phyloP scores from a whole-genome alignment of 768 basidiomycete genomes.

The Leccinum broughii region DNA sequence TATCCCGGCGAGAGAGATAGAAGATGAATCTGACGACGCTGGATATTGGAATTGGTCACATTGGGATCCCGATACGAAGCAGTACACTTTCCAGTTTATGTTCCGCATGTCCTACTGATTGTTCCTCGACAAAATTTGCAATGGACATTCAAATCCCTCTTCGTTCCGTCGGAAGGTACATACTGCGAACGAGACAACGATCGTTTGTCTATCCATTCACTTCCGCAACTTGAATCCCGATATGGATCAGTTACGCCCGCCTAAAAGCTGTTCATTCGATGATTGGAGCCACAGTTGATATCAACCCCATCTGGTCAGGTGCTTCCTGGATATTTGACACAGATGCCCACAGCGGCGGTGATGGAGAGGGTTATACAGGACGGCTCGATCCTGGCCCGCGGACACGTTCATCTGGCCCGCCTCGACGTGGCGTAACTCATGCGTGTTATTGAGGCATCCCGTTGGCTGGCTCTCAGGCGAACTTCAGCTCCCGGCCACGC shows the following conservation, averaged over 20 bases:
- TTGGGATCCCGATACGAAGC: conserved; percentile 99
- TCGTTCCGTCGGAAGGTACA: conserved; percentile 6
- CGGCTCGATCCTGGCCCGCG: not conserved
- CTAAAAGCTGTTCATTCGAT: not conserved
- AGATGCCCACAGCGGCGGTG: not conserved
- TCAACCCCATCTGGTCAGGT: not conserved
- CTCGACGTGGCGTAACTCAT: not conserved
- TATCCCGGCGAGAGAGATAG: conserved; percentile 95
- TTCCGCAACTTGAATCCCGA: not conserved
- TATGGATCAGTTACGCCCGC: conserved; percentile 14
- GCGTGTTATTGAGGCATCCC: not conserved
- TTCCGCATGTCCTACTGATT: conserved; percentile 59
- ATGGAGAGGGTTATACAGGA: not conserved
- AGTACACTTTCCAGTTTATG: conserved; percentile 98
- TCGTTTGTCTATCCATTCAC: not conserved
- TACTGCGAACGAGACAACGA: not conserved
- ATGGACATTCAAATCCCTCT: conserved; percentile 3
- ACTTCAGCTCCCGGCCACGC: not conserved
- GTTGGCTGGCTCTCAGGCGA: not conserved
- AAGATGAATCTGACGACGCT: conserved; percentile 89
- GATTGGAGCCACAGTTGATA: not conserved
- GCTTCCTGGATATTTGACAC: not conserved
- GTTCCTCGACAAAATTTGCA: conserved; percentile 11
- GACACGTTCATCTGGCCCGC: not conserved
- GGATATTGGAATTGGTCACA: conserved; percentile 97